These are phyloP conservation scores for Hymenoscyphus linearis DNA, from an alignment of 2,329 filamentous ascomycete genomes.

Conservation along the genomic window DNA sequence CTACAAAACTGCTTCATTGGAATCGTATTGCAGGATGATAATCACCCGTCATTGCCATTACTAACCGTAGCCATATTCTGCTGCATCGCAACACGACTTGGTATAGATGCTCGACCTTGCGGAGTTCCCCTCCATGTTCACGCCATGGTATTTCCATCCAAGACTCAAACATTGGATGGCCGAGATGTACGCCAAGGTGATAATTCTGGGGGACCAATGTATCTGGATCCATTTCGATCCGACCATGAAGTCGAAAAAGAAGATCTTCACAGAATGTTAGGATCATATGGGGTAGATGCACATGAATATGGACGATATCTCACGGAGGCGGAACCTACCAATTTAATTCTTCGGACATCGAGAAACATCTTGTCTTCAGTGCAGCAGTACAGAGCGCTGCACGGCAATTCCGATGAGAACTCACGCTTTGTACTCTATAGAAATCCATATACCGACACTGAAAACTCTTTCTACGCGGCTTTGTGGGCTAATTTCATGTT, in stretches of 20 bases:
- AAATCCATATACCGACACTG: conserved; percentile 32
- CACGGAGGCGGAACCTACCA: conserved; percentile 55
- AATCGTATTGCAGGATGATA: conserved; percentile 65
- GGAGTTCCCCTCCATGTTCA: conserved; percentile 83
- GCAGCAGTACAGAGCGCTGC: conserved; percentile 41
- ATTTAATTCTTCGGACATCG: conserved; percentile 69
- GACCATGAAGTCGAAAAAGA: conserved; percentile 59
- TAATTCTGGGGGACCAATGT: conserved; percentile 55
- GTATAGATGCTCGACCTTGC: conserved; percentile 71
- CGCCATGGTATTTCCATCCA: conserved; percentile 62
- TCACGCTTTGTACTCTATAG: conserved; percentile 19
- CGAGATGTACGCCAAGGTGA: conserved; percentile 35
- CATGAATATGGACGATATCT: conserved; percentile 49
- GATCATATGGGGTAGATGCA: conserved; percentile 39
- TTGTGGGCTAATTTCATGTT: conserved; percentile 36
- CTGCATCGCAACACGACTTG: conserved; percentile 67
- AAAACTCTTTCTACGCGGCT: conserved; percentile 36
- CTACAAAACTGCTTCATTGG: conserved; percentile 86
- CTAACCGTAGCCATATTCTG: conserved; percentile 86
- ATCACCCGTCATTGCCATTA: conserved; percentile 77
- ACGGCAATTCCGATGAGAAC: conserved; percentile 10
- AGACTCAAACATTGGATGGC: conserved; percentile 56
- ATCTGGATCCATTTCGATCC: conserved; percentile 74
- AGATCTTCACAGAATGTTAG: conserved; percentile 55
- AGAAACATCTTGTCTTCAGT: conserved; percentile 77